phyloP scores from a whole-genome alignment of 2,329 filamentous ascomycete genomes.

The Aschersonia sp. region DNA sequence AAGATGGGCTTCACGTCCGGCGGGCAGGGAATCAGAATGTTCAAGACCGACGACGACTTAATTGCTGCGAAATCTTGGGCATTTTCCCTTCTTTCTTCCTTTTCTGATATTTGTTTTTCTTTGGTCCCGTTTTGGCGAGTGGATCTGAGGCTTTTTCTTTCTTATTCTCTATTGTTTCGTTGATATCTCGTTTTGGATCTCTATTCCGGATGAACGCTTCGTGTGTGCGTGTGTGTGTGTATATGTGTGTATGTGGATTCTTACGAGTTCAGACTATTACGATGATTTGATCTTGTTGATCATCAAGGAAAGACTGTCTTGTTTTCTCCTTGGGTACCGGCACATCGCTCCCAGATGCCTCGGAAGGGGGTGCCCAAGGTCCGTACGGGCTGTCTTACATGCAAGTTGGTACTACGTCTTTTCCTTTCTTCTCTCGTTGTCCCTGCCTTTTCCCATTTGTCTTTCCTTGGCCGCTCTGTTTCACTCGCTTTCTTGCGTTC shows the following conservation, averaged over 20 bases:
- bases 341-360: slow-evolving; percentile 4
- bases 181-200: neutral
- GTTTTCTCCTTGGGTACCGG: neutral
- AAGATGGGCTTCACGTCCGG: neutral
- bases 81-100: no score
- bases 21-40: neutral
- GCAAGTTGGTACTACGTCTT: slow-evolving; percentile 28
- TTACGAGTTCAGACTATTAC: neutral
- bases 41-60: neutral
- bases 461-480: neutral
- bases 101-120: neutral
- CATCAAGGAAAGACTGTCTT: neutral
- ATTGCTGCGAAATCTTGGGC: no score
- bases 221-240: neutral
- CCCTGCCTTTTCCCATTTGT: neutral
- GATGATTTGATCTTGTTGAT: no score
- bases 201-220: neutral
- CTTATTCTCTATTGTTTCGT: neutral
- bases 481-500: neutral
- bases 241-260: neutral
- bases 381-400: slow-evolving; percentile 35
- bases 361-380: slow-evolving; percentile 18
- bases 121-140: neutral
- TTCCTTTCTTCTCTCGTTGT: neutral
- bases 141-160: neutral